phyloP scores from a whole-genome alignment of 2,329 filamentous ascomycete genomes.

The Alternaria ventricosa region DNA sequence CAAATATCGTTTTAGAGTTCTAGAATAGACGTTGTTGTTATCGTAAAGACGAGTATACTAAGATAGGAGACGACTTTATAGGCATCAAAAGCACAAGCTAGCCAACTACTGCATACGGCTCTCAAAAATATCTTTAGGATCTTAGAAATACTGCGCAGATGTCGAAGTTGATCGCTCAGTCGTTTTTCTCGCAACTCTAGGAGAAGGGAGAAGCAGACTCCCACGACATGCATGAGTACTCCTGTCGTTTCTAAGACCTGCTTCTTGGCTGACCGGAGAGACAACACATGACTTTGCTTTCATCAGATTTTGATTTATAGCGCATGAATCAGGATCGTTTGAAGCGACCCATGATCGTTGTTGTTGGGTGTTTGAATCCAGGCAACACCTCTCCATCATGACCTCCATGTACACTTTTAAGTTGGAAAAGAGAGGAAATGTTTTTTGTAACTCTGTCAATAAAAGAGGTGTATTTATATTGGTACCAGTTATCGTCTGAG shows the following conservation, averaged over 20 bases:
- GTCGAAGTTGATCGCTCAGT: fast-evolving
- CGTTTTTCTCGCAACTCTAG: fast-evolving
- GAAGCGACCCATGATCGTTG: fast-evolving
- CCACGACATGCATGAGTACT: fast-evolving
- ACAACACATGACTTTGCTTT: not conserved
- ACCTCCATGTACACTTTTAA: fast-evolving
- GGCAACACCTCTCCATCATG: not conserved
- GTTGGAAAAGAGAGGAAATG: fast-evolving
- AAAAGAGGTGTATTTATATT: not conserved
- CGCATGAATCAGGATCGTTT: not conserved
- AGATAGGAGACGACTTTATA: not conserved
- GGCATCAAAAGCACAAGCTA: not conserved
- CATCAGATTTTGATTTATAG: not conserved
- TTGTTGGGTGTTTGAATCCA: not conserved
- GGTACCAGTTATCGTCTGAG: not conserved
- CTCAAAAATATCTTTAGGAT: not conserved
- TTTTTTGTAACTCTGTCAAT: fast-evolving
- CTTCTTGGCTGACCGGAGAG: not conserved
- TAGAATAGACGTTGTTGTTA: not conserved
- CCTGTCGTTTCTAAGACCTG: not conserved
- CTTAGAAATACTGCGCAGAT: fast-evolving
- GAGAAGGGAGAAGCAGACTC: not conserved
- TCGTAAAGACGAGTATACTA: not conserved
- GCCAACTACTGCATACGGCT: not conserved
- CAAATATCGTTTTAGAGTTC: not conserved